Conservation (phyloP, 495 filamentous ascomycete genomes). For the Talaromyces liani region DNA sequence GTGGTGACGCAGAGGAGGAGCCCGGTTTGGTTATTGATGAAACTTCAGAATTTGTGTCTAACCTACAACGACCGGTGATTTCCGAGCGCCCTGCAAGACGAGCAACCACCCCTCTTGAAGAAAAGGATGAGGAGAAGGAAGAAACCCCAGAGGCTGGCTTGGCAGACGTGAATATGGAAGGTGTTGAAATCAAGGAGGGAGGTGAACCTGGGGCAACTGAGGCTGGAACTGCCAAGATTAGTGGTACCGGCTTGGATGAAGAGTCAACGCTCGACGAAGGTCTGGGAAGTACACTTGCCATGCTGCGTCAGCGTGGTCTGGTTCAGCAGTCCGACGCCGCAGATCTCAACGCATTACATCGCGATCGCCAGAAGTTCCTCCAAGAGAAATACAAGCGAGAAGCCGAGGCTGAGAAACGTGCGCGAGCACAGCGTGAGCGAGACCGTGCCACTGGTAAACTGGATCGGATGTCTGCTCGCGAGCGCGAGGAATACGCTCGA, state of each 20-base stretch:
- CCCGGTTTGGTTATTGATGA: conserved; percentile 86
- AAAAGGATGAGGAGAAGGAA: conserved; percentile 11
- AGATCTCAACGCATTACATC: conserved; percentile 59
- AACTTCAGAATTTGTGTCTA: conserved; percentile 88
- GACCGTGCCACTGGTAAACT: conserved; percentile 76
- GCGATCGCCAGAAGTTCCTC: conserved; percentile 74
- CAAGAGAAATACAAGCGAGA: conserved; percentile 67
- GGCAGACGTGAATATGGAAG: conserved; percentile 58
- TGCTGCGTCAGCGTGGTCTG: conserved; percentile 77
- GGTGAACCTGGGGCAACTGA: conserved; percentile 35
- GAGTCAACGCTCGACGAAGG: conserved; percentile 72
- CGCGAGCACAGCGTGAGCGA: conserved; percentile 76
- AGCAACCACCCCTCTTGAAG: conserved; percentile 30
- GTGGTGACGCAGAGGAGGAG: conserved; percentile 44
- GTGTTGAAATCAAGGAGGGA: conserved; percentile 47
- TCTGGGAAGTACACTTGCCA: conserved; percentile 69
- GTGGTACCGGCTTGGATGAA: conserved; percentile 72
- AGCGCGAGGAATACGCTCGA: conserved; percentile 84
- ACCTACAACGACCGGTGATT: conserved; percentile 61
- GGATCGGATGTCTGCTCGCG: conserved; percentile 78
- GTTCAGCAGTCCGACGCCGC: conserved; percentile 55
- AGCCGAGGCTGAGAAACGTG: conserved; percentile 66
- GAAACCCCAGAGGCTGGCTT: conserved; percentile 43
- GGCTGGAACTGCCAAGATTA: conserved; percentile 38
- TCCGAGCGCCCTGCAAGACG: conserved; percentile 50